Evolutionary conservation across 352 stramenopile genomes (phyloP), one percentile per base, ranked within the genome.

Genomic region (Phytophthora pluvialis): DNA sequence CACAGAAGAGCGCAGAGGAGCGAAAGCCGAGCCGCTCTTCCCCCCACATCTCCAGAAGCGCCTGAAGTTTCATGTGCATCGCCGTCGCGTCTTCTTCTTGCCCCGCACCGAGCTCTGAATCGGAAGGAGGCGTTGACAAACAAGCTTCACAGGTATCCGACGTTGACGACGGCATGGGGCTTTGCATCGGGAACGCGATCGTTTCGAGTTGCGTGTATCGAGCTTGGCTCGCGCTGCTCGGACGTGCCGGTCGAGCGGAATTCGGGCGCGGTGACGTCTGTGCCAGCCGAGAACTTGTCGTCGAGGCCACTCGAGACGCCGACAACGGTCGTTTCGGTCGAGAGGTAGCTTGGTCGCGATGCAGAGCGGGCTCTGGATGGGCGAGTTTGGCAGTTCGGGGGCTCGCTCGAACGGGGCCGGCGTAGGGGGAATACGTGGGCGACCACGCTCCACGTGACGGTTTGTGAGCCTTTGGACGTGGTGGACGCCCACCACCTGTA

Each of bases 1-100:
- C 83, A 15, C 77, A 88, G 50, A 88, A 90, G 1, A 91, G 59
- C 13, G 80, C 67, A 26, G 77, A 67, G 0, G 83, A 91, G n/a
- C 80, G 80, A 35, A 90, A 91, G 12, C 52, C 66, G 5, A 47
- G 39, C 47, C 85, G 72, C 46, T 87, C 77, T 21, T 70, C 66
- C 12, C 79, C 60, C 80, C 80, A 90, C 18, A 75, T 70, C 15
- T 79, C 64, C 16, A 91, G 60, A 51, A 91, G 85, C 15, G 73
- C 68, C 16, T 74, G 64, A 32, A 86, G 64, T 40, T 85, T 84
- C 42, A 80, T 68, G 9, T 80, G 63, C 44, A 79, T 70, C 0
- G 43, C 40, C 3, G 60, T 46, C 9, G 67, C 66, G 28, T 77
- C 60, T 4, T 49, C 65, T 47, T 73, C 58, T 38, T 51, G 60